Base-by-base conservation (phyloP, 1,139 yeast species). In the Geotrichum candidum region DNA sequence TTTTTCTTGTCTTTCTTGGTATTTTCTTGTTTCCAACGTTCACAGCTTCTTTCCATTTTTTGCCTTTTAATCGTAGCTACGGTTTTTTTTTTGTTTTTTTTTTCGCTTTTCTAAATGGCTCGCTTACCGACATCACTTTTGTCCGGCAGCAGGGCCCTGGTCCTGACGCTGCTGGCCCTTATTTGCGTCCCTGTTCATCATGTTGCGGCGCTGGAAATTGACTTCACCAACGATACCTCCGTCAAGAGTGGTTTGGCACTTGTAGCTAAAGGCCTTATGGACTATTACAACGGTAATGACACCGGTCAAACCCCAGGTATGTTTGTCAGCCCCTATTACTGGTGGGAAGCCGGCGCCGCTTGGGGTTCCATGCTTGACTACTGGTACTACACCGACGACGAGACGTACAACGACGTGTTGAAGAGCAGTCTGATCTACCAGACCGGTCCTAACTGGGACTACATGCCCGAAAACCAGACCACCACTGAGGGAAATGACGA, bases 321-420 rank as follows among this genome's bases (percentile, higher is more conserved):
- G 87, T 90, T 90, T 72, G 76, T 80, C 18, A 72, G 78, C 65
- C 96, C 96, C 1, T 88, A 88, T 77, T 89, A 87, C 78, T 90
- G 97, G 97, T 90, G 96, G 96, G 89, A 87, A 76, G 94, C 95
- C 54, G 96, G 96, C 66, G 96, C 90, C 63, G 90, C 89, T 0
- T 86, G 90, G 84, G 92, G 91, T 15, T 82, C 90, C 10, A 70
- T 90, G 75, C 76, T 90, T 59, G 92, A 87, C 72, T 87, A 85
- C 71, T 78, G 86, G 69, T 82, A 77, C 67, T 82, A 82, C 71
- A 84, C 90, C 72, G 77, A 82, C 41, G 86, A 89, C 73, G 81
- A 81, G 68, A 82, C 90, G 0, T 86, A 79, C 69, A 83, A 80
- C 64, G 77, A 78, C 5, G 67, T 82, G 29, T 79, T 88, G 65